Percentiles rank a stretch among this genome's conserved stretches.
Evolutionary conservation across 768 basidiomycete species (phyloP).

Genomic region (Rhodocollybia butyracea): DNA sequence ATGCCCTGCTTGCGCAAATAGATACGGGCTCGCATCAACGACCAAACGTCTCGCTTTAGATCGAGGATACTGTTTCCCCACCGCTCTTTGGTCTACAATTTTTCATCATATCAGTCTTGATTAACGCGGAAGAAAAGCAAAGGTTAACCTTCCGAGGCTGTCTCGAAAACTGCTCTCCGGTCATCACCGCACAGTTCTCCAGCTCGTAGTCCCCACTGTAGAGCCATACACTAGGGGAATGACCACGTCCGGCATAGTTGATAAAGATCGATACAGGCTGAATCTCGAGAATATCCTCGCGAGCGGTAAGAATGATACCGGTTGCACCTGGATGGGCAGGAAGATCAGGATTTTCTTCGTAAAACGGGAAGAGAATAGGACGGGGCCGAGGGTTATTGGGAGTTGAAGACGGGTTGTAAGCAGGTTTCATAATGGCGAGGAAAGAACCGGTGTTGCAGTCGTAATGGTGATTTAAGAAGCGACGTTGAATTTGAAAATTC

Average conservation of each 20-base stretch:
- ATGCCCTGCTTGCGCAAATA: not conserved
- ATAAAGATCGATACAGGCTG: not conserved
- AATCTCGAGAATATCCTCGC: not conserved
- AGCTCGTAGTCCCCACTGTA: not conserved
- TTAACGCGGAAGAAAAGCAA: not conserved
- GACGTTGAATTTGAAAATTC: not conserved
- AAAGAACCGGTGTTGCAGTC: not conserved
- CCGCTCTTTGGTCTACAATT: not conserved
- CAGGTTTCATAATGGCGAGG: not conserved
- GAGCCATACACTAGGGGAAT: not conserved
- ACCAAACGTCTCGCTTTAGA: not conserved
- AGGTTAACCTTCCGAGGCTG: not conserved
- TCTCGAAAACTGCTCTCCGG: not conserved
- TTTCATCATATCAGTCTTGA: not conserved
- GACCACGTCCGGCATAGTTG: not conserved
- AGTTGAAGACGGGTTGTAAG: not conserved
- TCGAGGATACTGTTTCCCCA: not conserved
- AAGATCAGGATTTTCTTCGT: not conserved
- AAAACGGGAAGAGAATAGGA: not conserved
- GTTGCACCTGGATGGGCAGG: not conserved
- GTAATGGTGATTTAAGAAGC: not conserved
- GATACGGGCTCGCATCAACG: not conserved
- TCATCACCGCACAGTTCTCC: not conserved
- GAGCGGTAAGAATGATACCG: not conserved
- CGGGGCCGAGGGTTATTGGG: not conserved